Evolutionary conservation across 106 monocot genomes (phyloP), one percentile per base, ranked within the genome.

Genomic region (Acorus gramineus): DNA sequence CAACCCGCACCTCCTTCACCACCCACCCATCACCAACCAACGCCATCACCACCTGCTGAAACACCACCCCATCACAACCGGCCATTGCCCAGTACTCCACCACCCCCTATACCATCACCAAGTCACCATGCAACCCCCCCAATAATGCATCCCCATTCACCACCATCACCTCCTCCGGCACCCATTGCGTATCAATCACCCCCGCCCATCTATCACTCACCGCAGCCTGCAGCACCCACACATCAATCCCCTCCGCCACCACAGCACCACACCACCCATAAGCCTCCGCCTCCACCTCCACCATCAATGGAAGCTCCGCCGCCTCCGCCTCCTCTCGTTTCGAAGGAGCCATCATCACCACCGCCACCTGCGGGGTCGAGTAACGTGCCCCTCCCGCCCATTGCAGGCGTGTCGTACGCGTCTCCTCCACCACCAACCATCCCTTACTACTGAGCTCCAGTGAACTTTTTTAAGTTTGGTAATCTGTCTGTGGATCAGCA

Each of bases 391-490:
- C 50, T 69, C 9, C 69, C 69, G 5, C 73, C 74, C 1, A 55
- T 74, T 51, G 61, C 49, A 5, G 74, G 74, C n/a, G 60, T 74
- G 4, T 67, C 74, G 7, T 74, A 74, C 28, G 74, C 74, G 8
- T 74, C 77, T 5, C 77, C 77, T 2, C 78, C 78, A 28, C 78
- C 78, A n/a, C 78, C 78, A 8, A 14, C 50, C n/a, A 67, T 67
- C 9, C 66, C 66, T 7, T 74, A 74, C 74, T 74, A 74, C 67
- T 74, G 51, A 64, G 28, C 28, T 28, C 28, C 1, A 1, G 28
- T 28, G 28, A 28, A 28, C 28, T 28, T 28, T 28, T 28, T 28
- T 28, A 28, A 28, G 28, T 28, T 28, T 28, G 28, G 28, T 28
- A 28, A 28, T 28, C 28, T n/a, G 28, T 28, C 28, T 28, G 28